Evolutionary conservation across 208 protist genomes (phyloP).

Genomic region (Acanthamoeba culbertsoni): DNA sequence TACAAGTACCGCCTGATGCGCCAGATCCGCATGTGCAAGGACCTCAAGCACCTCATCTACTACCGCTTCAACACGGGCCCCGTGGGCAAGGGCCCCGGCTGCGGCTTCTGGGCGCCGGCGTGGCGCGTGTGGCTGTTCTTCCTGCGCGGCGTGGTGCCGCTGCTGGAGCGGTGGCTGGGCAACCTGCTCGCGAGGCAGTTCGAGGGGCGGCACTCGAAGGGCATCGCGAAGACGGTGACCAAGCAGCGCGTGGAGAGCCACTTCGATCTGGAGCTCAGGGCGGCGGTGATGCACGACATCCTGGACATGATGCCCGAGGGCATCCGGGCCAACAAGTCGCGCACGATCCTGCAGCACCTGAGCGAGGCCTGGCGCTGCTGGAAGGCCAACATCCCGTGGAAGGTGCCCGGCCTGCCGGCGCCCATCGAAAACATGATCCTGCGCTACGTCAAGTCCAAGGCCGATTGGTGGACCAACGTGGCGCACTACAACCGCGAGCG

Average conservation of each 20-base stretch:
- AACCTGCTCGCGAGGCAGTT: slow-evolving; percentile 99
- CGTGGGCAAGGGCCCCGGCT: slow-evolving; percentile 97
- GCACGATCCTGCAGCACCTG: slow-evolving; percentile 99
- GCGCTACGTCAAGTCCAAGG: slow-evolving; percentile 99
- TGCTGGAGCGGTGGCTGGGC: slow-evolving; percentile 99
- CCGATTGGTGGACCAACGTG: slow-evolving; percentile 99
- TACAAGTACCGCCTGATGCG: slow-evolving; percentile 99
- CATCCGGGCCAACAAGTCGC: slow-evolving; percentile 95
- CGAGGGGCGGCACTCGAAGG: slow-evolving; percentile 97
- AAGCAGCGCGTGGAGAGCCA: slow-evolving; percentile 99
- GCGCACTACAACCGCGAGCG: slow-evolving; percentile 99
- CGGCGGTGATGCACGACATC: slow-evolving; percentile 99
- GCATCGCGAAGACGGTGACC: slow-evolving; percentile 98
- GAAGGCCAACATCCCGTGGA: slow-evolving; percentile 99
- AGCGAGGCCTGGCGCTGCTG: slow-evolving; percentile 98
- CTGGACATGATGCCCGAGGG: slow-evolving; percentile 99
- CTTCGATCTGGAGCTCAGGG: slow-evolving; percentile 99
- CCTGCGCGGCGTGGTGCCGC: slow-evolving; percentile 98
- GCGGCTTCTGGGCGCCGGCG: slow-evolving; percentile 99
- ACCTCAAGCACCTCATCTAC: slow-evolving; percentile 99
- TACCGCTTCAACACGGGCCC: slow-evolving; percentile 97
- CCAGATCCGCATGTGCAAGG: slow-evolving; percentile 98
- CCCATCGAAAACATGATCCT: slow-evolving; percentile 99
- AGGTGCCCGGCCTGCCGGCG: slow-evolving; percentile 96
- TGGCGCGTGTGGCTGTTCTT: slow-evolving; percentile 99